A percentile compares a stretch with the other conserved stretches of the same genome.
These are phyloP conservation scores for Lipomyces yamadae DNA, from an alignment of 805 yeast genomes.

Conservation along the genomic window DNA sequence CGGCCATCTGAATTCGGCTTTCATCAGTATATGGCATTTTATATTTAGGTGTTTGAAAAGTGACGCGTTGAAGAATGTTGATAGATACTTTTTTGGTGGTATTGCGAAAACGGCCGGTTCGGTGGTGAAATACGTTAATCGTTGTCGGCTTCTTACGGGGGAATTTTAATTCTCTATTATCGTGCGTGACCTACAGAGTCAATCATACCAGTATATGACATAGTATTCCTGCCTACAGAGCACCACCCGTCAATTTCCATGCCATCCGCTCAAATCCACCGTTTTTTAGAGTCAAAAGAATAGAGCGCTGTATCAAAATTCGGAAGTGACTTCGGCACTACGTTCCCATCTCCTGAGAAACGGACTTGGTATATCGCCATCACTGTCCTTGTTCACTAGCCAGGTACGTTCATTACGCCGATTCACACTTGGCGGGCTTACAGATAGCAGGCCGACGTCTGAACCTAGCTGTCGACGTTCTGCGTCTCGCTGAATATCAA, in stretches of 20 bases:
- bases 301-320: neutral
- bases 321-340: constrained; percentile 11
- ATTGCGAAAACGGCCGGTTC: too few species aligned
- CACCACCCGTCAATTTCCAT: neutral
- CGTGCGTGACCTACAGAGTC: too few species aligned
- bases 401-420: neutral
- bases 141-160: too few species aligned
- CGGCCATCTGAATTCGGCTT: neutral
- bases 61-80: too few species aligned
- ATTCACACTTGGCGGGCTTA: neutral
- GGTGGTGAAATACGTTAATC: too few species aligned
- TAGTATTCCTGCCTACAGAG: too few species aligned
- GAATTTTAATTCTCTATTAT: too few species aligned
- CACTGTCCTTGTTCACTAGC: constrained; percentile 19
- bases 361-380: constrained; percentile 26
- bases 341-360: constrained; percentile 25
- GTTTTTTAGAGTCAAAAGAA: neutral
- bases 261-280: neutral
- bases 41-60: too few species aligned
- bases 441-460: neutral
- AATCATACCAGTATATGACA: too few species aligned
- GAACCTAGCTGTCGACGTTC: constrained; percentile 3
- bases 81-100: too few species aligned
- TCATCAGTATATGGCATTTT: neutral
- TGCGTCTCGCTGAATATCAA: constrained; percentile 43